Evolutionary conservation across 345 rosid species (phyloP).

Genomic region (Hibiscus trionum): DNA sequence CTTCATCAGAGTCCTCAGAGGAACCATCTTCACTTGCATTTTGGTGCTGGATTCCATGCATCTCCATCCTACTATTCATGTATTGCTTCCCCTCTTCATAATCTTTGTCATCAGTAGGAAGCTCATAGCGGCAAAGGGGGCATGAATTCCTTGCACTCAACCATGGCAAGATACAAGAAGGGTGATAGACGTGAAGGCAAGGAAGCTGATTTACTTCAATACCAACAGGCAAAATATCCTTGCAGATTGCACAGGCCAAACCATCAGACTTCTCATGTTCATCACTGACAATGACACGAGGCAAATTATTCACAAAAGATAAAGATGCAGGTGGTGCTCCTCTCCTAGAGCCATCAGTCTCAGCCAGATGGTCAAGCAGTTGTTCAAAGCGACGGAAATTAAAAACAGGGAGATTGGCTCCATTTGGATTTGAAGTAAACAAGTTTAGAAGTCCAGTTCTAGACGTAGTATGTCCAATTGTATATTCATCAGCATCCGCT

Average conservation of each 20-base stretch:
- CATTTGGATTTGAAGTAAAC: slow-evolving; percentile 39
- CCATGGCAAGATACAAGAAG: slow-evolving; percentile 78
- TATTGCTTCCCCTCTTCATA: slow-evolving; percentile 60
- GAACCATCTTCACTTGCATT: slow-evolving; percentile 39
- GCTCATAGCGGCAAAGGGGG: slow-evolving; percentile 84
- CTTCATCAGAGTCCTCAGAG: slow-evolving; percentile 31
- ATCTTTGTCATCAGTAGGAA: slow-evolving; percentile 79
- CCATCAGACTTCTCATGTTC: slow-evolving; percentile 43
- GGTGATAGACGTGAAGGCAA: slow-evolving; percentile 74
- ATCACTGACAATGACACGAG: slow-evolving; percentile 36
- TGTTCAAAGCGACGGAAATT: slow-evolving; percentile 34
- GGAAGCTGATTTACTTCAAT: slow-evolving; percentile 73
- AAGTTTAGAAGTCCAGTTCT: slow-evolving; percentile 20
- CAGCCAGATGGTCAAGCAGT: slow-evolving; percentile 67
- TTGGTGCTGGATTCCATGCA: slow-evolving; percentile 29
- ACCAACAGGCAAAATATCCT: slow-evolving; percentile 50
- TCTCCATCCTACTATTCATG: slow-evolving; percentile 18
- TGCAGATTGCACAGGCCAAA: slow-evolving; percentile 76
- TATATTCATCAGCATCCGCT: slow-evolving; percentile 23
- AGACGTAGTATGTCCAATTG: slow-evolving; percentile 17
- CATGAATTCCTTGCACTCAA: slow-evolving; percentile 75
- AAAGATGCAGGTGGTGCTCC: slow-evolving; percentile 88
- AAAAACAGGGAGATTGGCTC: slow-evolving; percentile 21
- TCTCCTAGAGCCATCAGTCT: slow-evolving; percentile 62
- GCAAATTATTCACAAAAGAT: slow-evolving; percentile 54